Base-by-base conservation (phyloP, 78 protist species). In the Parvularia atlantis region DNA sequence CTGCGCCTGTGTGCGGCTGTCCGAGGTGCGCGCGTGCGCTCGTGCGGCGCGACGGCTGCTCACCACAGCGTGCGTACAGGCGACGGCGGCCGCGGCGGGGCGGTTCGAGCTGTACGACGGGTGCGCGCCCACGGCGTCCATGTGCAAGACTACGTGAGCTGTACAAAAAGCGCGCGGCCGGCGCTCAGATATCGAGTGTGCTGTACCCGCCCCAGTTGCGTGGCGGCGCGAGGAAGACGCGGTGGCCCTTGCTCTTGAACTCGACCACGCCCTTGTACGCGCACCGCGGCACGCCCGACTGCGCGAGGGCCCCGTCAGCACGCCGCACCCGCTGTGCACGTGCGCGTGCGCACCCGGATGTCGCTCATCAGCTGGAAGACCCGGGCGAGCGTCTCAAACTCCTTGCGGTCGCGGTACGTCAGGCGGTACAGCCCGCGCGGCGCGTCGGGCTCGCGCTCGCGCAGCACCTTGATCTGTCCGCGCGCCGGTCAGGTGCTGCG, bases 281-380 rank as follows among this genome's bases (percentile, higher is more conserved):
- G 26, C 82, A 62, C 37, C 95, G 81, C 14, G 82, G 84, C 33
- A 89, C 79, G n/a, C 75, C 82, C 4, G 83, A 90, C 69, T 86
- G 73, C 26, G n/a, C 36, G 48, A 86, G 93, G 7, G 26, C 46
- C 81, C 85, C 86, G 52, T 89, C n/a, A 11, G 82, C 82, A 40
- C 83, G 37, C 5, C 26, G 52, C 64, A 16, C 46, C 1, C 35
- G 30, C 53, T 39, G 1, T 33, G 66, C 0, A 20, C 9, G 33
- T 0, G 6, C 5, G 0, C 24, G 35, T 31, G 10, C 1, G n/a
- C 35, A 66, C 31, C 22, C 24, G n/a, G 17, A 14, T 9, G 30
- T 20, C 37, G 37, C 50, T 44, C 50, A 44, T 44, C 24, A 44
- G 7, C 24, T 11, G 24, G 24, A 44, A 11, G 24, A 11, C 11